Percentiles rank a stretch among this genome's conserved stretches.
These are phyloP conservation scores for Fraxinus quadrangulata DNA, from an alignment of 257 asterid genomes.

Conservation along the genomic window DNA sequence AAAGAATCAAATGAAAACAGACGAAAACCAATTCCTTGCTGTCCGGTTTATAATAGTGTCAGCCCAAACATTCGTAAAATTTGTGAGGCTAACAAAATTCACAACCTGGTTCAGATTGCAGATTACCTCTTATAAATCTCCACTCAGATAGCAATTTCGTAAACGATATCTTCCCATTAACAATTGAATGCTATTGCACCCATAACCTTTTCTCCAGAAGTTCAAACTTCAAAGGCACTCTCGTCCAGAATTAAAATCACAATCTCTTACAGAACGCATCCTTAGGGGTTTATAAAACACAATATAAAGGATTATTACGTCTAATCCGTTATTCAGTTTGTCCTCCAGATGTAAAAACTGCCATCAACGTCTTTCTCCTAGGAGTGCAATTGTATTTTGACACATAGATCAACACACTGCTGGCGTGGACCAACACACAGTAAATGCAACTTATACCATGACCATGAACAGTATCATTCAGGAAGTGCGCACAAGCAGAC, in stretches of 20 bases:
- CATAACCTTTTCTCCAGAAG: neutral
- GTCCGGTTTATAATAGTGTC: neutral
- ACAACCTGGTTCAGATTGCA: neutral
- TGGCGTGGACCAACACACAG: neutral
- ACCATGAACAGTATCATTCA: neutral
- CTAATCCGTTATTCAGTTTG: neutral
- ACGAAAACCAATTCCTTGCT: neutral
- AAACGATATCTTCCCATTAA: constrained; percentile 2
- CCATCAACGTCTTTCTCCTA: neutral
- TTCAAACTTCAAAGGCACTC: neutral
- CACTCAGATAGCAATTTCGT: neutral
- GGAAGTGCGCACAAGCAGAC: neutral
- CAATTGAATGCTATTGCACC: neutral
- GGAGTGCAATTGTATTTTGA: neutral
- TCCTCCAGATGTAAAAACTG: neutral
- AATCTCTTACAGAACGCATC: neutral
- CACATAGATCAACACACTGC: neutral
- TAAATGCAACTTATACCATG: neutral
- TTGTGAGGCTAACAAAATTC: constrained; percentile 3
- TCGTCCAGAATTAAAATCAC: neutral
- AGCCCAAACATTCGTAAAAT: constrained; percentile 1
- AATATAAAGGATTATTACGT: neutral
- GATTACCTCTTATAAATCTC: no score
- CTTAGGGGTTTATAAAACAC: neutral
- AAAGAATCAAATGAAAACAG: neutral